These are phyloP conservation scores for Candida hispaniensis DNA, from an alignment of 805 yeast genomes.

Conservation along the genomic window DNA sequence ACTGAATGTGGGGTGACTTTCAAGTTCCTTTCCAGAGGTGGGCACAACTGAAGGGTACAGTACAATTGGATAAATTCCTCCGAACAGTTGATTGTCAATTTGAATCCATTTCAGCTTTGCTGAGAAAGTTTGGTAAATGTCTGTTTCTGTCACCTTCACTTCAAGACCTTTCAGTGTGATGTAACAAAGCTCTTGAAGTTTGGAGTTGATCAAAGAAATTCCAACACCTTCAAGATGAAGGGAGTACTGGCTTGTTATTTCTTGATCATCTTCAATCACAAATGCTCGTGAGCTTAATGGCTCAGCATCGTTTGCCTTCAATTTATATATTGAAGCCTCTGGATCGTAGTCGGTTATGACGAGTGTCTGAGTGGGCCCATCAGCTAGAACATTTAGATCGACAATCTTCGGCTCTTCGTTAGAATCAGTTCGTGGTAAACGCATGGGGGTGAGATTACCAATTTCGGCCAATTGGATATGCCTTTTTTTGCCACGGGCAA, in stretches of 20 bases:
- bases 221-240: slow-evolving; percentile 73
- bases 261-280: slow-evolving; percentile 39
- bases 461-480: slow-evolving; percentile 82
- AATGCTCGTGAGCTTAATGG: slow-evolving; percentile 17
- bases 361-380: slow-evolving; percentile 87
- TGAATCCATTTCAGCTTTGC: slow-evolving; percentile 89
- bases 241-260: slow-evolving; percentile 42
- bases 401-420: slow-evolving; percentile 42
- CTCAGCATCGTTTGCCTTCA: slow-evolving; percentile 25
- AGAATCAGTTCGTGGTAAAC: slow-evolving; percentile 43
- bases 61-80: slow-evolving; percentile 78
- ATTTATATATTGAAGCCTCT: slow-evolving; percentile 60
- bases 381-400: slow-evolving; percentile 87
- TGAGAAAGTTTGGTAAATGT: slow-evolving; percentile 67
- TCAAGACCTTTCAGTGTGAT: slow-evolving; percentile 76
- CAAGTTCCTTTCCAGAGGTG: slow-evolving; percentile 70
- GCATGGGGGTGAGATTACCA: slow-evolving; percentile 82
- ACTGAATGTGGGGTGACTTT: slow-evolving; percentile 81
- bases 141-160: slow-evolving; percentile 70
- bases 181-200: slow-evolving; percentile 70
- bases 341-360: slow-evolving; percentile 77
- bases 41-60: slow-evolving; percentile 86
- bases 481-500: slow-evolving; percentile 64
- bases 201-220: slow-evolving; percentile 64
- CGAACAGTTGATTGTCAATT: slow-evolving; percentile 81